Conservation (phyloP, 108 stramenopile species). For the Nitzschia inconspicua region DNA sequence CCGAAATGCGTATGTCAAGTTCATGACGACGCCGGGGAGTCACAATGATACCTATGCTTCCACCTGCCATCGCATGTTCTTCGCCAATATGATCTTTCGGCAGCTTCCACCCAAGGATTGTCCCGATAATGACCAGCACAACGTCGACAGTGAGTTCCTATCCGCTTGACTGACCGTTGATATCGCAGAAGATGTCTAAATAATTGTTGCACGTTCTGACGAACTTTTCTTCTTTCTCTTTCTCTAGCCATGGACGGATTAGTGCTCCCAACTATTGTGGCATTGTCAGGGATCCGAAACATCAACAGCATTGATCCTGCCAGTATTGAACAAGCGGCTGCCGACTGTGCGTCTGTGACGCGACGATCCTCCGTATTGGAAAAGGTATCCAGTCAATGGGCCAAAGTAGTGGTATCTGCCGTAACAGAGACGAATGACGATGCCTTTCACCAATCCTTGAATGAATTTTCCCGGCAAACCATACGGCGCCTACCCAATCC, state of each 20-base stretch:
- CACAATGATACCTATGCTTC: conserved; percentile 90
- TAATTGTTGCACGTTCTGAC: too few species aligned
- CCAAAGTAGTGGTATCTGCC: conserved; percentile 27
- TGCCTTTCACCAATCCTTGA: conserved; percentile 26
- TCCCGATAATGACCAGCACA: conserved; percentile 89
- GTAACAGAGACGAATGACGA: conserved; percentile 20
- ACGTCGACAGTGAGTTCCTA: too few species aligned
- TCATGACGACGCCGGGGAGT: conserved; percentile 78
- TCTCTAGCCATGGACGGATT: conserved; percentile 86
- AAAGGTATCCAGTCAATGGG: conserved; percentile 41
- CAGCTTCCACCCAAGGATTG: conserved; percentile 60
- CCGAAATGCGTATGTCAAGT: conserved; percentile 71
- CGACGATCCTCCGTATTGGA: conserved; percentile 46
- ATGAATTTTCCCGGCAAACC: conserved; percentile 18
- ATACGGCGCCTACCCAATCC: conserved; percentile 16
- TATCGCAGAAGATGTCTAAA: too few species aligned
- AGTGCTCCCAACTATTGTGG: conserved; percentile 66
- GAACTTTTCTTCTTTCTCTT: too few species aligned
- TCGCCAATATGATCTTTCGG: conserved; percentile 66
- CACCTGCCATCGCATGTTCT: conserved; percentile 93
- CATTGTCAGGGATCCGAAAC: conserved; percentile 31
- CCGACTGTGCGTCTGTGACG: conserved; percentile 53
- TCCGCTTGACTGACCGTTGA: too few species aligned
- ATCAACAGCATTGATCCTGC: conserved; percentile 24
- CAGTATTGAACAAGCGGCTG: conserved; percentile 29